Percentiles rank a stretch among this genome's conserved stretches.
Conservation (phyloP, 2,329 filamentous ascomycete genomes). For the Aspergillus tubingensis region DNA sequence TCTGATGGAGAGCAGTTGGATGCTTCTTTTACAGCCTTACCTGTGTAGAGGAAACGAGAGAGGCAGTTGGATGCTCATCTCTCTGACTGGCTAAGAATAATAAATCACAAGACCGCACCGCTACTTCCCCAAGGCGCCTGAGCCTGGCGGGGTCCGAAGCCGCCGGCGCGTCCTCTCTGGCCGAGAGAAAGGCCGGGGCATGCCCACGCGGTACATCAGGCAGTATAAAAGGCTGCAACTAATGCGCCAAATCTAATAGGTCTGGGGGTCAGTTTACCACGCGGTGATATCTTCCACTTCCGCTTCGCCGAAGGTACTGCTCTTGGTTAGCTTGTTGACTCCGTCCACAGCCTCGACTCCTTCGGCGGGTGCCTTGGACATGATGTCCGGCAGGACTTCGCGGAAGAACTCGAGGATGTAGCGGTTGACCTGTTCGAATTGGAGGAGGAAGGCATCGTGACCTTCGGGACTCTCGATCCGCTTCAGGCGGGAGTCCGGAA, state of each 20-base stretch:
- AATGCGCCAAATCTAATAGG: conserved; percentile 30
- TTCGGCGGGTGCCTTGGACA: conserved; percentile 62
- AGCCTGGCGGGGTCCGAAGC: conserved; percentile 14
- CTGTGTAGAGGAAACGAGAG: conserved; percentile 36
- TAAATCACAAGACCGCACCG: conserved; percentile 35
- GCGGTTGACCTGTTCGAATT: conserved; percentile 95
- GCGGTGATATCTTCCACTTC: conserved; percentile 96
- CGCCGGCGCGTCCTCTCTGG: conserved; percentile 21
- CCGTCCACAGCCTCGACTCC: conserved; percentile 53
- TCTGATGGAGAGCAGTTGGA: conserved; percentile 47
- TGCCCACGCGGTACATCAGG: conserved; percentile 14
- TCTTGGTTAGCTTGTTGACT: conserved; percentile 71
- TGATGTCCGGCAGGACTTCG: conserved; percentile 83
- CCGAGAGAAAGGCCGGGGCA: conserved; percentile 17
- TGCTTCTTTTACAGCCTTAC: conserved; percentile 45
- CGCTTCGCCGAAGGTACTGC: conserved; percentile 89
- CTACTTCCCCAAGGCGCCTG: conserved; percentile 31
- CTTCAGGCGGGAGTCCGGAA: conserved; percentile 74
- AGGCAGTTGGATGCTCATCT: conserved; percentile 46
- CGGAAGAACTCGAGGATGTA: conserved; percentile 83
- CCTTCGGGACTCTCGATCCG: conserved; percentile 93
- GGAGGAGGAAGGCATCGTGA: conserved; percentile 92
- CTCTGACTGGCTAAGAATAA: conserved; percentile 41
- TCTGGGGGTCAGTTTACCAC: conserved; percentile 61
- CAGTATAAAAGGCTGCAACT: conserved; percentile 26